Percentiles rank a stretch among this genome's conserved stretches.
Conservation (phyloP, 2,329 filamentous ascomycete genomes). For the Fusarium kyushuense region DNA sequence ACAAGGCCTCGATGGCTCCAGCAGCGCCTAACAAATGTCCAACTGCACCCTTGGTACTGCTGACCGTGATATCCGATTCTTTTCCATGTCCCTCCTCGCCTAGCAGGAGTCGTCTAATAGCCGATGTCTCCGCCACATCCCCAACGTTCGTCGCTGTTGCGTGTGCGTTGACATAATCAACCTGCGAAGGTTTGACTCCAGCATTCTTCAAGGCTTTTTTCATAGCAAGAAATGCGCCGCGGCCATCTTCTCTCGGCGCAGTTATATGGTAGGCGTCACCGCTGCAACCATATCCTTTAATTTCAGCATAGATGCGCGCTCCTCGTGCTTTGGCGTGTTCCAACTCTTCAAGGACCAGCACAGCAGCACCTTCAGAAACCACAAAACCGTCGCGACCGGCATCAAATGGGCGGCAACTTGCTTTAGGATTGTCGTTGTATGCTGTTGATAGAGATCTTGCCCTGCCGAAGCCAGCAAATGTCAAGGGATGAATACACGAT, state of each 20-base stretch:
- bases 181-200: slow-evolving; percentile 71
- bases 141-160: slow-evolving; percentile 89
- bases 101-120: slow-evolving; percentile 82
- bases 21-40: slow-evolving; percentile 93
- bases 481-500: slow-evolving; percentile 94
- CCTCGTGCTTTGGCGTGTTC: slow-evolving; percentile 85
- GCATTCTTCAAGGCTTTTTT: slow-evolving; percentile 82
- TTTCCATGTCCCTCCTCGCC: slow-evolving; percentile 74
- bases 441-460: slow-evolving; percentile 86
- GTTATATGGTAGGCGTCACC: slow-evolving; percentile 96
- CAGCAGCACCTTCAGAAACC: slow-evolving; percentile 90
- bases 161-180: slow-evolving; percentile 96
- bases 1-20: slow-evolving; percentile 89
- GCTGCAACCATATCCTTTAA: slow-evolving; percentile 89
- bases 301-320: slow-evolving; percentile 87
- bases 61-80: slow-evolving; percentile 79
- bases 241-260: slow-evolving; percentile 84
- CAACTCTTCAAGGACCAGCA: slow-evolving; percentile 88
- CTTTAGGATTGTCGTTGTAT: slow-evolving; percentile 78
- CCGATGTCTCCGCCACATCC: slow-evolving; percentile 87
- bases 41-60: slow-evolving; percentile 92
- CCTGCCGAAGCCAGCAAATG: slow-evolving; percentile 90
- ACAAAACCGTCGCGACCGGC: slow-evolving; percentile 84
- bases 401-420: slow-evolving; percentile 90
- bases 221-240: slow-evolving; percentile 88